Evolutionary conservation across 305 asterid genomes (phyloP).

Genomic region (Solanum aculeatissimum): DNA sequence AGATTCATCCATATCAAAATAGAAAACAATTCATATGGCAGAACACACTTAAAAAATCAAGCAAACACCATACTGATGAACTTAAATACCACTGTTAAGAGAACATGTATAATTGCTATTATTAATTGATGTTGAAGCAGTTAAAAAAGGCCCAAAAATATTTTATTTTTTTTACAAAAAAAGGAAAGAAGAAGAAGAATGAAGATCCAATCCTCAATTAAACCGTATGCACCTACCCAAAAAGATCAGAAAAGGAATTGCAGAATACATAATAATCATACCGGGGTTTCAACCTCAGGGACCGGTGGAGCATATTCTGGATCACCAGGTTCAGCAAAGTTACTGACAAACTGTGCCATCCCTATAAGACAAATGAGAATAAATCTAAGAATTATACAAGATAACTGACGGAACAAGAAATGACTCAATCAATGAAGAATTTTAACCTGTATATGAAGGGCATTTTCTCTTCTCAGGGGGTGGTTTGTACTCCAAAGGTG

Average conservation of each 20-base stretch:
- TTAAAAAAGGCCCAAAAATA: background rate
- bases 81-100: background rate
- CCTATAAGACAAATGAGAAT: conserved; percentile 26
- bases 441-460: conserved; percentile 72
- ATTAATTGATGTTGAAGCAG: background rate
- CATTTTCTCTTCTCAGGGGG: conserved; percentile 96
- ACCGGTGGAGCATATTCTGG: conserved; percentile 83
- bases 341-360: conserved; percentile 63
- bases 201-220: background rate
- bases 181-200: background rate
- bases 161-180: background rate
- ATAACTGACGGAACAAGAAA: background rate
- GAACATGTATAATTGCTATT: background rate
- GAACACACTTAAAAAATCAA: background rate
- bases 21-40: background rate
- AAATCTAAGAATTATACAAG: background rate
- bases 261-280: conserved; percentile 21
- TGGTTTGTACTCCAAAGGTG: conserved; percentile 87
- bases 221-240: background rate
- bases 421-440: background rate
- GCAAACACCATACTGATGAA: background rate
- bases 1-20: background rate
- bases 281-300: conserved; percentile 83
- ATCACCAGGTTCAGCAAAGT: conserved; percentile 79
- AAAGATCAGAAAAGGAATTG: background rate